Evolutionary conservation across 176 grass and related monocot species (phyloP), one percentile per base, ranked within the genome.

Genomic region (Elaeis guineensis): DNA sequence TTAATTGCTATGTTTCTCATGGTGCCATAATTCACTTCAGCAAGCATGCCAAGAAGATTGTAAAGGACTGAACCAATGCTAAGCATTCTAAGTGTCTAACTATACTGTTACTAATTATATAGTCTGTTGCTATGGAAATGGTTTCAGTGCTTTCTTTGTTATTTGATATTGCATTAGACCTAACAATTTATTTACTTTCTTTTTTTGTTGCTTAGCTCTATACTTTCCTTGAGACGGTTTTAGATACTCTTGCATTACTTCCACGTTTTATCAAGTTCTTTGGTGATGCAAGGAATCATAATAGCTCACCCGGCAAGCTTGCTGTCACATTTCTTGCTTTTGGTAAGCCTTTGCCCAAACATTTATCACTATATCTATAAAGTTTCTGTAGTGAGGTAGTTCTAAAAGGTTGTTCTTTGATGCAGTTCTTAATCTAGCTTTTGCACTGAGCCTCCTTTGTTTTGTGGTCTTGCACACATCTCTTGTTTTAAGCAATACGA

Each of bases 381-480:
- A 6, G 77, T n/a, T 52, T 72, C 3, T 81, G 19, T 2, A 71
- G 53, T 19, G 39, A 8, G 6, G 44, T 67, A 72, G 64, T n/a
- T 85, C 70, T 53, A n/a, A 55, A 3, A 54, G 59, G 7, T 16
- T 49, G 64, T 79, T 77, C 67, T n/a, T 78, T 67, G 35, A 54
- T 80, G 77, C 77, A 96, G 91, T 96, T 80, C 80, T 96, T 50
- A 96, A 86, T 82, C 60, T 86, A 7, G 86, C 83, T 62, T 96
- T 96, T 85, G 78, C 72, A 2, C 78, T 96, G 69, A 96, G 91
- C 75, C 84, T 96, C 30, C 74, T 90, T 12, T 82, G 77, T 74
- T 96, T 96, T 59, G 67, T 87, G n/a, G 52, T 65, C 49, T 88
- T 96, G 83, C 81, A 96, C 23, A 21, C 8, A 0, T 74, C 90